These are phyloP conservation scores for Ogataea paraovalis DNA, from an alignment of 805 yeast genomes.

Conservation along the genomic window DNA sequence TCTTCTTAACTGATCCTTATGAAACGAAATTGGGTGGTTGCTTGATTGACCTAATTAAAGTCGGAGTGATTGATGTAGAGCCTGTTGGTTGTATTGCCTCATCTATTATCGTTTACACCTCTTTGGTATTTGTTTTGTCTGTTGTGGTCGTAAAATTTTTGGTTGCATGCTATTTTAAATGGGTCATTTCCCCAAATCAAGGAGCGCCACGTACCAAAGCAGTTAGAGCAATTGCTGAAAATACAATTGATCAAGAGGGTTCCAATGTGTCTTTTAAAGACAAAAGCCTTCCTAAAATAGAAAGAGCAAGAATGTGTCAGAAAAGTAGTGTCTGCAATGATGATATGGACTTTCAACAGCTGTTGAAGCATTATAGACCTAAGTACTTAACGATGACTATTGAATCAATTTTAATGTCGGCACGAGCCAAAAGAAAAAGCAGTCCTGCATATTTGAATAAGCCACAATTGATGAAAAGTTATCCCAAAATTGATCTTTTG, in stretches of 20 bases:
- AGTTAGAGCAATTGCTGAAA: constrained; percentile 45
- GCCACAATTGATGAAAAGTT: constrained; percentile 8
- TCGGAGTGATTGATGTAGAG: constrained; percentile 78
- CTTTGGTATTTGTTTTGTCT: constrained; percentile 80
- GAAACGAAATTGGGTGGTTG: constrained; percentile 76
- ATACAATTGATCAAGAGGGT: too few species aligned
- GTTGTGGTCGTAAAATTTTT: constrained; percentile 74
- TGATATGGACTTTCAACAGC: constrained; percentile 25
- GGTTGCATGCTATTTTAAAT: constrained; percentile 85
- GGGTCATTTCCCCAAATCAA: constrained; percentile 74
- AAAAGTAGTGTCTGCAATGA: constrained; percentile 19
- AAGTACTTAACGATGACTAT: constrained; percentile 62
- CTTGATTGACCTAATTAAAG: constrained; percentile 77
- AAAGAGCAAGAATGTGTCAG: constrained; percentile 83
- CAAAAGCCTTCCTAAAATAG: too few species aligned
- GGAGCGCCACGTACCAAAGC: constrained; percentile 67
- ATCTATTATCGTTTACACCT: constrained; percentile 70
- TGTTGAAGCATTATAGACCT: constrained; percentile 33
- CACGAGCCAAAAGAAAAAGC: constrained; percentile 6
- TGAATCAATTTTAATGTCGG: constrained; percentile 40
- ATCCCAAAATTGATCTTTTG: constrained; percentile 23
- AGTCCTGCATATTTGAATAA: constrained; percentile 11
- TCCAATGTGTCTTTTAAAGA: too few species aligned
- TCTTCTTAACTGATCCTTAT: constrained; percentile 61
- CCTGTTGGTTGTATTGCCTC: constrained; percentile 95